These are phyloP conservation scores for Aquanectria penicillioides DNA, from an alignment of 2,329 filamentous ascomycete species.

Conservation along the genomic window DNA sequence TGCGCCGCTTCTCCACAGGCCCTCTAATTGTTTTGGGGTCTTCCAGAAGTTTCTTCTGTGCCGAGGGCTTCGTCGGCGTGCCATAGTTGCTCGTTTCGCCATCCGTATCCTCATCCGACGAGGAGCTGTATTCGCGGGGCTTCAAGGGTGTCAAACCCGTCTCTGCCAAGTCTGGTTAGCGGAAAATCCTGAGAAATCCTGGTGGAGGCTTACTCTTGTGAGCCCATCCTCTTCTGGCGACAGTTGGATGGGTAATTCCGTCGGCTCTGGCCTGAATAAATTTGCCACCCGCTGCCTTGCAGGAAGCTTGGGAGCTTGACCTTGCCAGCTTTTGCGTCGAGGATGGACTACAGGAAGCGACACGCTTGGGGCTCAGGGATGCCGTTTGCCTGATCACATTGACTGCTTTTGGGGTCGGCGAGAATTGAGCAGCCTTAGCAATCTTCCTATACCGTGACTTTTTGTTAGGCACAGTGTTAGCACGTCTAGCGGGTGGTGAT, in stretches of 20 bases:
- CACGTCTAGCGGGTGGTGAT: neutral
- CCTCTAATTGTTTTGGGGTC: neutral
- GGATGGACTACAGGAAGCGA: neutral
- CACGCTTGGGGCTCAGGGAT: too few species aligned
- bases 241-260: neutral
- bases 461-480: too few species aligned
- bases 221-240: conserved; percentile 17
- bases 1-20: neutral
- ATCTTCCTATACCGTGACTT: too few species aligned
- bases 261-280: neutral
- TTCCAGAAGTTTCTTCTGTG: neutral
- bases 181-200: neutral
- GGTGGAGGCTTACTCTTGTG: conserved; percentile 26
- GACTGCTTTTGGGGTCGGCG: too few species aligned
- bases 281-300: neutral
- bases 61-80: conserved; percentile 2
- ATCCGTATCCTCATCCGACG: neutral
- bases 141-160: conserved; percentile 16
- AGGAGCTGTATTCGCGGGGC: neutral
- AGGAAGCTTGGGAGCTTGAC: neutral
- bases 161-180: conserved; percentile 26
- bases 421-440: too few species aligned
- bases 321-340: neutral
- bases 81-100: neutral
- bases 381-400: too few species aligned